Evolutionary conservation across 2,329 filamentous ascomycete species (phyloP), one percentile per base, ranked within the genome.

Genomic region (Canariomyces notabilis): DNA sequence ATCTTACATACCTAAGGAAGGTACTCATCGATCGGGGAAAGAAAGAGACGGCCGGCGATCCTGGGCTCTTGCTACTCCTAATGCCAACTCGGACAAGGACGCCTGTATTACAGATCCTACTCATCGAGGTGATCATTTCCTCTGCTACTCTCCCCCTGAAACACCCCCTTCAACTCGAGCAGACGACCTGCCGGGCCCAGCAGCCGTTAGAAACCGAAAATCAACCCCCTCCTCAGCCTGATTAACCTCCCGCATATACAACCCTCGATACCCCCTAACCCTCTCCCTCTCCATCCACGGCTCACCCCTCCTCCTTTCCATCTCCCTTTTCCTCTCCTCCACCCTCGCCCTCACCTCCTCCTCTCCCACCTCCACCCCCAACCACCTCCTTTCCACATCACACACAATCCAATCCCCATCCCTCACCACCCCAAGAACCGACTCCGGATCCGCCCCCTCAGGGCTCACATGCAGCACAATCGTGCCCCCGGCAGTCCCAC

Each of bases 381-480:
- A 59, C 67, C 83, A 74, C 42, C 79, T 77, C 52, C 80, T 80
- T 33, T 78, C 84, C 42, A 85, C 82, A 65, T 90, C 84, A 57
- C 91, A 93, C 0, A 80, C 85, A 38, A 96, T 81, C 19, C 82
- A 61, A 64, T 96, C 90, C 0, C 89, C 89, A 50, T 88, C 79
- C 49, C 72, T 66, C 3, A 95, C 80, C 1, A 94, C 67, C 0
- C 87, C 90, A 52, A 96, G 79, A 0, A 89, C 86, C 0, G 87
- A 89, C 9, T 78, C 81, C 0, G 87, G 86, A 22, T 76, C 66
- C 0, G 86, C 88, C 1, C 89, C 88, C 65, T 96, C 90, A 1
- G 90, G 90, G 2, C 83, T 83, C 5, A 95, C 83, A 57, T 96
- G 90, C 5, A 93, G 80, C 0, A 93, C 87, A 54, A 95, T 91